Percentiles rank a stretch among this genome's conserved stretches.
These are phyloP conservation scores for Thymus quinquecostatus DNA, from an alignment of 257 asterid species.

Conservation along the genomic window DNA sequence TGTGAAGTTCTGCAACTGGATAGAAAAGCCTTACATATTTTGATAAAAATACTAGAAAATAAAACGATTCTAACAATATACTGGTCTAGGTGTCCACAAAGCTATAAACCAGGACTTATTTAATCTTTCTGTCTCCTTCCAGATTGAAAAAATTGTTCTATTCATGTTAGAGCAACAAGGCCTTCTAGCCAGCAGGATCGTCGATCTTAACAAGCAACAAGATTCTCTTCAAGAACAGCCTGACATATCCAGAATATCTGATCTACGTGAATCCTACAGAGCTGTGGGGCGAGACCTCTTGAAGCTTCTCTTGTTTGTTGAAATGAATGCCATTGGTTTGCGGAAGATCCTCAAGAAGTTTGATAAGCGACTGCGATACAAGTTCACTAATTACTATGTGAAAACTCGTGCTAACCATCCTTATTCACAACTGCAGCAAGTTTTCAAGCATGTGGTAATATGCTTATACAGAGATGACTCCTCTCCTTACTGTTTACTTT, in stretches of 20 bases:
- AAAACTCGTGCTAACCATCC: conserved; percentile 99
- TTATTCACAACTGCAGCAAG: conserved; percentile 97
- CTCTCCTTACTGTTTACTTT: conserved; percentile 10
- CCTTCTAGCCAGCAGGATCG: conserved; percentile 70
- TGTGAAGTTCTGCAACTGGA: conserved; percentile 3
- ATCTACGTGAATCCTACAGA: conserved; percentile 84
- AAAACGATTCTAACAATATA: neutral
- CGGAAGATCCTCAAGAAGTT: conserved; percentile 95
- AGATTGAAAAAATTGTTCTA: conserved; percentile 93
- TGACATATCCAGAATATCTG: conserved; percentile 73
- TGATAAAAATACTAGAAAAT: neutral
- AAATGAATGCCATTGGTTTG: conserved; percentile 88
- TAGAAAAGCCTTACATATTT: neutral
- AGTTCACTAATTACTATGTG: conserved; percentile 90
- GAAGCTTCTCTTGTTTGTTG: conserved; percentile 85
- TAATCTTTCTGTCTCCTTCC: conserved; percentile 34
- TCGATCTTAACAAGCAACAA: conserved; percentile 67
- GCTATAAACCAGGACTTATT: conserved; percentile 4
- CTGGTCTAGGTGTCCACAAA: neutral
- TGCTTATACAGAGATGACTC: conserved; percentile 19
- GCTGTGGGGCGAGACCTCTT: conserved; percentile 85
- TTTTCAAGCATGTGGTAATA: conserved; percentile 98
- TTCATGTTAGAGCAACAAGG: conserved; percentile 98
- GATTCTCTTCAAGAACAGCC: conserved; percentile 78
- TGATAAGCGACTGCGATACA: conserved; percentile 89